phyloP scores from a whole-genome alignment of 768 basidiomycete genomes.

The Gymnopilus junonius region DNA sequence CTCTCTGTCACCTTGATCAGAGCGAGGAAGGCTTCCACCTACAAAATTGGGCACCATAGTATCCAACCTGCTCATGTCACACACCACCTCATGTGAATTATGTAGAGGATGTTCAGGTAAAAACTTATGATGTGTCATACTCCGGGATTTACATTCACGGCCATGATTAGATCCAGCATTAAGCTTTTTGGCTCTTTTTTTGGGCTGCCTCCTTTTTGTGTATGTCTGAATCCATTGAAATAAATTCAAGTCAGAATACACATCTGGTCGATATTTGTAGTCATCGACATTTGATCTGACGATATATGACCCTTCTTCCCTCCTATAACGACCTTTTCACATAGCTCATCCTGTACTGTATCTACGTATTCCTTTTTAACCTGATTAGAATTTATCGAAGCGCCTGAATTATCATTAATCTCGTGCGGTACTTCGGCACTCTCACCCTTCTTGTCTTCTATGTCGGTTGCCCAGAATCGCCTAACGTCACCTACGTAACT shows the following conservation, averaged over 20 bases:
- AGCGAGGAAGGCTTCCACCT: constrained; percentile 33
- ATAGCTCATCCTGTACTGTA: not conserved
- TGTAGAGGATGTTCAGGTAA: constrained; percentile 16
- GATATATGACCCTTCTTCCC: constrained; percentile 11
- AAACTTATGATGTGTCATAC: constrained; percentile 7
- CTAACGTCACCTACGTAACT: constrained; percentile 23
- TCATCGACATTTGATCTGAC: constrained; percentile 28
- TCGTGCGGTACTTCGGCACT: no score
- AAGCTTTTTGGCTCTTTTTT: not conserved
- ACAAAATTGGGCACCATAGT: constrained; percentile 30
- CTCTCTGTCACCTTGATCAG: constrained; percentile 34
- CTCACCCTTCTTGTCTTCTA: not conserved
- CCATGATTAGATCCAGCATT: not conserved
- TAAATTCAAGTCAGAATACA: constrained; percentile 19
- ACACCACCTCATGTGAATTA: constrained; percentile 18
- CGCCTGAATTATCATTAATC: no score
- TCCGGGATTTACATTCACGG: not conserved
- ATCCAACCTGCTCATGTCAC: not conserved
- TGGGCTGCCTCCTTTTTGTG: constrained; percentile 13
- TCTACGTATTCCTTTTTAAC: not conserved
- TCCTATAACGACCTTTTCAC: constrained; percentile 4
- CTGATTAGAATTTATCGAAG: no score
- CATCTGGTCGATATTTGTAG: constrained; percentile 27
- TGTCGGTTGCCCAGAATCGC: constrained; percentile 4
- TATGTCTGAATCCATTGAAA: constrained; percentile 30